These are phyloP conservation scores for Lyophyllum atratum DNA, from an alignment of 768 basidiomycete species.

Conservation along the genomic window DNA sequence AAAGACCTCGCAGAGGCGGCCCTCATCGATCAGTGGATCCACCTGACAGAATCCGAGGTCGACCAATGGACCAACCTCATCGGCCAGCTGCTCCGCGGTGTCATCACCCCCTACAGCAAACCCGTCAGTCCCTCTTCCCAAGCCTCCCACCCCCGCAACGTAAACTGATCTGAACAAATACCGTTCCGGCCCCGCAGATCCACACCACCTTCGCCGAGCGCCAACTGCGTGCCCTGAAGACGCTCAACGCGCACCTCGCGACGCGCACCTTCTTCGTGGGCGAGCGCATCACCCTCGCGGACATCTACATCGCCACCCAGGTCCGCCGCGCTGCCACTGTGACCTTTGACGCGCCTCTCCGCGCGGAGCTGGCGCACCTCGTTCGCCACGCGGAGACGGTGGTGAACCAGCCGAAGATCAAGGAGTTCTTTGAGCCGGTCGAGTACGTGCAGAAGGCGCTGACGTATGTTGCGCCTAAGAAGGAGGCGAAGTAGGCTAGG, in stretches of 20 bases:
- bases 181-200: slow-evolving; percentile 37
- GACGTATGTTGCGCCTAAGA: slow-evolving; percentile 72
- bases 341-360: slow-evolving; percentile 65
- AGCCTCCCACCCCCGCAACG: neutral
- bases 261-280: slow-evolving; percentile 87
- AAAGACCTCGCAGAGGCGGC: slow-evolving; percentile 65
- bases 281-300: slow-evolving; percentile 94
- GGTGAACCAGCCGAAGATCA: slow-evolving; percentile 77
- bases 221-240: slow-evolving; percentile 57
- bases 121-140: slow-evolving; percentile 48
- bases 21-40: slow-evolving; percentile 83
- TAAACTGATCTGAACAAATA: neutral
- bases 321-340: slow-evolving; percentile 54
- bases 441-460: slow-evolving; percentile 68
- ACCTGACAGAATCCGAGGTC: slow-evolving; percentile 73
- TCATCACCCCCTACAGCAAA: slow-evolving; percentile 76
- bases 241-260: slow-evolving; percentile 72
- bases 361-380: slow-evolving; percentile 71
- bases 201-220: slow-evolving; percentile 58
- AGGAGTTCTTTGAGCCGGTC: slow-evolving; percentile 61
- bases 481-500: slow-evolving; percentile 68
- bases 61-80: slow-evolving; percentile 37
- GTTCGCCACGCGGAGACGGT: slow-evolving; percentile 88
- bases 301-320: slow-evolving; percentile 66
- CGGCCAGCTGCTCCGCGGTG: slow-evolving; percentile 43